phyloP scores from a whole-genome alignment of 305 asterid genomes.

The Solanum hybrid region DNA sequence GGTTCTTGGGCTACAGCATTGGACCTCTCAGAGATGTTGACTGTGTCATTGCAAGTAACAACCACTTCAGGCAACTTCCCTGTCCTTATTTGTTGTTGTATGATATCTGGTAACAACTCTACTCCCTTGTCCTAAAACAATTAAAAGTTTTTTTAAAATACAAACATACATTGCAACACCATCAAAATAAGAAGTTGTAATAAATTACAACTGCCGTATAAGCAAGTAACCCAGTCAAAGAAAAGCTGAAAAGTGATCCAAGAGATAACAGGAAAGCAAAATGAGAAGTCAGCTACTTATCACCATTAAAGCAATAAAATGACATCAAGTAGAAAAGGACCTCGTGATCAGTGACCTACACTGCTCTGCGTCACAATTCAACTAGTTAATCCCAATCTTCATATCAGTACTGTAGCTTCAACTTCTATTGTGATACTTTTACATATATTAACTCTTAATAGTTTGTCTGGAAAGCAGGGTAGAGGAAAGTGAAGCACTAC shows the following conservation, averaged over 20 bases:
- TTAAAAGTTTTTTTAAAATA: not conserved
- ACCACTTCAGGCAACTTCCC: slow-evolving; percentile 52
- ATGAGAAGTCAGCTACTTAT: not conserved
- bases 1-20: slow-evolving; percentile 43
- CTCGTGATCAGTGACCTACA: not conserved
- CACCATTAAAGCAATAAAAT: not conserved
- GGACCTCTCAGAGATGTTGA: slow-evolving; percentile 21
- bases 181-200: not conserved
- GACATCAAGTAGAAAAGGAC: not conserved
- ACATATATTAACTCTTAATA: not conserved
- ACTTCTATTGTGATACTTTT: not conserved
- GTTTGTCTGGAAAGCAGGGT: not conserved
- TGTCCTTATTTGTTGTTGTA: slow-evolving; percentile 58
- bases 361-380: not conserved
- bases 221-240: not conserved
- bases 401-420: not conserved
- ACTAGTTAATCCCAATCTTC: not conserved
- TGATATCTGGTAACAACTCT: slow-evolving; percentile 63
- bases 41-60: slow-evolving; percentile 15
- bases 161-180: not conserved
- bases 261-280: not conserved
- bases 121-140: slow-evolving; percentile 61
- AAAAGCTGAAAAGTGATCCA: not conserved
- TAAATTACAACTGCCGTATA: not conserved
- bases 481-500: not conserved